Base-by-base conservation (phyloP, 2,329 filamentous ascomycete species). In the Exutisphaerella laricina region DNA sequence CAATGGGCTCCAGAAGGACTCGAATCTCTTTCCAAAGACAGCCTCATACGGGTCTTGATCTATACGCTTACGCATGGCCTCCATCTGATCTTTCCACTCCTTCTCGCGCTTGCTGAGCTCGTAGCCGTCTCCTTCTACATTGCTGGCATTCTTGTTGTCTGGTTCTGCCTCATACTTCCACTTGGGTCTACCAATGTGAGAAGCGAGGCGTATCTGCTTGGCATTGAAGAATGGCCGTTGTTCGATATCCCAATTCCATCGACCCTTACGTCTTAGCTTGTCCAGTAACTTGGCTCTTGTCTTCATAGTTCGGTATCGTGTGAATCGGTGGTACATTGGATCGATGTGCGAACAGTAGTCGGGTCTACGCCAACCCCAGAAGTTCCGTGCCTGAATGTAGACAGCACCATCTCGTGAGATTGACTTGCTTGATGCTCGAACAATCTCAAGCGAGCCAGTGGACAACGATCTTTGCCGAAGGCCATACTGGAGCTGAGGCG, bases 1-100 rank as follows among this genome's bases (percentile, higher is more conserved):
- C 4, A 62, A 41, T 7, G 54, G 51, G 35, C 37, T 55, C 62
- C 60, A 64, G 51, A 63, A 64, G 2, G 56, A 58, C 45, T 60
- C 57, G 43, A 61, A 59, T 4, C 59, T 18, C 60, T 64, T 65
- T 2, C 68, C 69, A 41, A 71, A 71, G 22, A 70, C 51, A 6
- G 65, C 61, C 39, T 63, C 58, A 40, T 71, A 71, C 8, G 69
- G 68, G 41, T 71, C 64, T 13, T 63, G 55, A 28, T 66, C 58
- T 23, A 70, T 49, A 13, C 55, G 54, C 36, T 61, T 60, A 39
- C 58, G 53, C 50, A 63, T 56, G 5, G 47, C 45, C 35, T 61
- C 58, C 58, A 63, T 61, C 41, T 57, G 51, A 28, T 60, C 53
- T 41, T 59, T 59, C 61, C 61, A 63, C 31, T 53, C 48, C 47